phyloP scores from a whole-genome alignment of 2,329 filamentous ascomycete species.

The Ophiostoma sp. region DNA sequence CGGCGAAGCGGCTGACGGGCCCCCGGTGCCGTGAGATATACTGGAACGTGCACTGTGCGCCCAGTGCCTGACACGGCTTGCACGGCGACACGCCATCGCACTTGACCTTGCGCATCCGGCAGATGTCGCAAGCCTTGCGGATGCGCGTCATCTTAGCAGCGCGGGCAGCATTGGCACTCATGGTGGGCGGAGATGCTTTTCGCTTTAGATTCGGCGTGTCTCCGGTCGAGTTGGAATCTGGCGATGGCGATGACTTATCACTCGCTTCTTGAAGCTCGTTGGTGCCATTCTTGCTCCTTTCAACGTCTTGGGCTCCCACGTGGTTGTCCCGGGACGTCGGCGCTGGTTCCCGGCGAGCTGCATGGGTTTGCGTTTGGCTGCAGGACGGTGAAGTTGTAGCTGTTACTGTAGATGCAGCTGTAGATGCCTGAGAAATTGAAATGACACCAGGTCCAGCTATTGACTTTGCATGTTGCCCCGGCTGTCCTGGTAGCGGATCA shows the following conservation, averaged over 20 bases:
- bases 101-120: constrained; percentile 57
- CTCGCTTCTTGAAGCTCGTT: background rate
- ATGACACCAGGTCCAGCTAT: background rate
- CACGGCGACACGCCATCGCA: constrained; percentile 33
- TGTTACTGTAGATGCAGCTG: background rate
- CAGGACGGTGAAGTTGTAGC: background rate
- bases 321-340: background rate
- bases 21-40: constrained; percentile 55
- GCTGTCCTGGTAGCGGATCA: constrained; percentile 1
- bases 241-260: background rate
- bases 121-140: constrained; percentile 56
- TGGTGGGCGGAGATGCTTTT: background rate
- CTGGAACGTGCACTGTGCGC: constrained; percentile 53
- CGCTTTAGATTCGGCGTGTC: background rate
- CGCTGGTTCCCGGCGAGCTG: background rate
- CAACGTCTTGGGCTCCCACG: background rate
- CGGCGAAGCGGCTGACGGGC: constrained; percentile 53
- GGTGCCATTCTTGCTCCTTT: too few species aligned
- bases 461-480: background rate
- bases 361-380: background rate
- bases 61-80: constrained; percentile 51
- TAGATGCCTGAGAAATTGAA: background rate
- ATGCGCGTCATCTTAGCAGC: constrained; percentile 40
- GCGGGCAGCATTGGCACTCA: background rate
- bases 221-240: background rate